Evolutionary conservation across 1,284 basidiomycete genomes (phyloP).

Genomic region (Trametes hirsuta): DNA sequence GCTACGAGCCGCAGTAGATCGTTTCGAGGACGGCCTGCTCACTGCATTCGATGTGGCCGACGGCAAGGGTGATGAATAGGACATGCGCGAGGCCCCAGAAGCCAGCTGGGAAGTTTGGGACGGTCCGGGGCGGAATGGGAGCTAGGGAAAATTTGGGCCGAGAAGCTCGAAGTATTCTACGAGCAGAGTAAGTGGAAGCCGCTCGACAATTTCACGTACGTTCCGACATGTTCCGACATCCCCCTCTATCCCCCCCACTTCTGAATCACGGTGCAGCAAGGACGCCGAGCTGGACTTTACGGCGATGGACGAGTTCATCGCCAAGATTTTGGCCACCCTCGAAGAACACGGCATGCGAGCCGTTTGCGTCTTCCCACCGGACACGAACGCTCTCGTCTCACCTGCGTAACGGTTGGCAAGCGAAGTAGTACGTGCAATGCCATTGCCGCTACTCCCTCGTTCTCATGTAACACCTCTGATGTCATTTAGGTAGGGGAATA

Average conservation of each 20-base stretch:
- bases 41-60: conserved; percentile 87
- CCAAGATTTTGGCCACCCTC: conserved; percentile 66
- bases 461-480: background rate
- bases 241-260: background rate
- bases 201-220: conserved; percentile 83
- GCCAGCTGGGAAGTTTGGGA: conserved; percentile 83
- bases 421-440: conserved; percentile 64
- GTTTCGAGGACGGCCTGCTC: conserved; percentile 85
- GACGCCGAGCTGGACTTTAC: conserved; percentile 78
- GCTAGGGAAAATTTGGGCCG: conserved; percentile 89
- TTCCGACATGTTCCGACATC: conserved; percentile 16
- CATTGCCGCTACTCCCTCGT: background rate
- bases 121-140: conserved; percentile 73
- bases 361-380: conserved; percentile 83
- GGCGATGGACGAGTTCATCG: conserved; percentile 93
- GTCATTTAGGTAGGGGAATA: conserved; percentile 81
- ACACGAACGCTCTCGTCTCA: conserved; percentile 69
- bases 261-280: conserved; percentile 32
- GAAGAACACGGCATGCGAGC: conserved; percentile 79
- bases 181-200: conserved; percentile 81
- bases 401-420: conserved; percentile 78
- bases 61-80: conserved; percentile 64
- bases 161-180: conserved; percentile 94
- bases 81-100: conserved; percentile 79
- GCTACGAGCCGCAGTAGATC: conserved; percentile 78